Conservation (phyloP, 2,329 filamentous ascomycete species). For the Phyllosticta citribraziliensis region DNA sequence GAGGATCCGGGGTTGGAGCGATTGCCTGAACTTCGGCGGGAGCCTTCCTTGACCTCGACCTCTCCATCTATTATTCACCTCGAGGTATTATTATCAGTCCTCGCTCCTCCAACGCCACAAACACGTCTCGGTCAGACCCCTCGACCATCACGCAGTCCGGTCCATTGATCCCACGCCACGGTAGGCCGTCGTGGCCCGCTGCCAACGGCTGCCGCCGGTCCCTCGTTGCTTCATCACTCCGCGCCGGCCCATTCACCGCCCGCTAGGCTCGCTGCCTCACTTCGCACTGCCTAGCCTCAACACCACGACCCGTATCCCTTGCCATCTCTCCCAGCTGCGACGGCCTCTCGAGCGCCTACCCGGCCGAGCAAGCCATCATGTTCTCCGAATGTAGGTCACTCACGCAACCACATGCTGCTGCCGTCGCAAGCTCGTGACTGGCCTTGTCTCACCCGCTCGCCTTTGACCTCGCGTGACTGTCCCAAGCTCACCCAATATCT, state of each 20-base stretch:
- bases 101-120: background rate
- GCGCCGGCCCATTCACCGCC: background rate
- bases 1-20: background rate
- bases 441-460: constrained; percentile 18
- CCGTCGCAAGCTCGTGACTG: constrained; percentile 19
- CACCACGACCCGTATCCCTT: background rate
- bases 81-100: background rate
- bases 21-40: background rate
- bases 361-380: constrained; percentile 39
- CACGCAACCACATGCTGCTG: constrained; percentile 23
- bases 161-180: background rate
- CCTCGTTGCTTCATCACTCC: background rate
- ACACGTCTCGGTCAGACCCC: background rate
- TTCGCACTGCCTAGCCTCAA: background rate
- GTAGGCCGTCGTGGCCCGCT: background rate
- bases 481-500: constrained; percentile 17
- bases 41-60: background rate
- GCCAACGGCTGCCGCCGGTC: background rate
- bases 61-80: background rate
- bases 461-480: constrained; percentile 33
- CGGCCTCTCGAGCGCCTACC: constrained; percentile 4
- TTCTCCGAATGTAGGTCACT: constrained; percentile 77
- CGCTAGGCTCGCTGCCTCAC: background rate
- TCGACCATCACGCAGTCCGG: background rate
- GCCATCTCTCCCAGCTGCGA: constrained; percentile 5